Base-by-base conservation (phyloP, 2,329 filamentous ascomycete genomes). In the Aspergillus ochraceus region DNA sequence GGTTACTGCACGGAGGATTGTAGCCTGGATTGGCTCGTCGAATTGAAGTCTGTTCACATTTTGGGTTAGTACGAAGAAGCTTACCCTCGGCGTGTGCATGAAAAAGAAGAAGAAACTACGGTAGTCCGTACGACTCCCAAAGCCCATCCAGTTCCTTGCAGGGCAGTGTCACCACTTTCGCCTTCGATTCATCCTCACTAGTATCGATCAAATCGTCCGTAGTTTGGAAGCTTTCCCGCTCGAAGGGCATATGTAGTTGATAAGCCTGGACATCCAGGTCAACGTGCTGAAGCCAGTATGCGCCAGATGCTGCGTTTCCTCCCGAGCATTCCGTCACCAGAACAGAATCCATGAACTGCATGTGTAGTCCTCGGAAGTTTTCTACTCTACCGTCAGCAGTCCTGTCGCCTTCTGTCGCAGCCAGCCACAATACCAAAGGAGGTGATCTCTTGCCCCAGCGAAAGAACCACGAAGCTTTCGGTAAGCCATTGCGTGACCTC, bases 201-300 rank as follows among this genome's bases (percentile, higher is more conserved):
- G 52, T 59, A 6, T 67, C 66, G 62, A 20, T 56, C 36, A 58
- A 65, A 61, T 26, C 36, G 36, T 42, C 36, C 36, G 63, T 68
- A 8, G 68, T 66, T 14, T 67, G 63, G 6, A 62, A 62, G 6
- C 57, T 59, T 22, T 72, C 66, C 24, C 67, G 57, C 10, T 71
- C 71, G 22, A 54, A 54, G 46, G 61, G 39, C 12, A 49, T 52
- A 52, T 69, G 69, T 5, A 80, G 73, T 46, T 71, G 67, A 64
- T 80, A 81, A 2, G 74, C 73, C 55, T 81, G 77, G 2, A 81
- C 69, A 55, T 80, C 78, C 5, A 81, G 69, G 12, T 75, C 62
- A 5, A 77, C 70, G 2, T 77, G 65, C 17, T 69, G 58, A 10
- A 78, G 55, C 11, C 60, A 63, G 62, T 76, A 66, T 50, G 68